phyloP scores from a whole-genome alignment of 768 basidiomycete species.

The Rhizopogon vesiculosus region DNA sequence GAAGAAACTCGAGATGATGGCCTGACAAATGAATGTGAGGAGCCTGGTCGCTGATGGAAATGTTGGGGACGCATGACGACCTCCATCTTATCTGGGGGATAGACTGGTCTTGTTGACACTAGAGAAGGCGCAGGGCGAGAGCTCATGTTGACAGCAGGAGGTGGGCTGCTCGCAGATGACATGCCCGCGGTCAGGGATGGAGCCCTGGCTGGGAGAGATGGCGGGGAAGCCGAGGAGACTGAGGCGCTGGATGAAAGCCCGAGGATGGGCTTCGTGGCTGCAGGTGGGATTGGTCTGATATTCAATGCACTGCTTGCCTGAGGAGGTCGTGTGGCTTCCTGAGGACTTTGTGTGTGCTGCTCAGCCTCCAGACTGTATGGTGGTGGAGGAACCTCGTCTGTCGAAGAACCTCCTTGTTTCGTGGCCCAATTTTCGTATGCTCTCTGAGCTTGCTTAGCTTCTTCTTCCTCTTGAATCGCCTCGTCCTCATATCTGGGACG shows the following conservation, averaged over 20 bases:
- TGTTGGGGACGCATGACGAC: neutral
- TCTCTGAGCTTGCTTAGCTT: slow-evolving; percentile 16
- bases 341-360: neutral
- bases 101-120: neutral
- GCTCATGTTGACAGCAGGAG: slow-evolving; percentile 9
- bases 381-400: slow-evolving; percentile 59
- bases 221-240: slow-evolving; percentile 8
- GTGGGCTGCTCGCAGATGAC: neutral
- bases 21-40: neutral
- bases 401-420: slow-evolving; percentile 18
- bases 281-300: neutral
- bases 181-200: slow-evolving; percentile 2
- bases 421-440: slow-evolving; percentile 43
- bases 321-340: neutral
- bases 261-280: slow-evolving; percentile 8
- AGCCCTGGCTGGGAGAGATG: slow-evolving; percentile 5
- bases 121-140: slow-evolving; percentile 9
- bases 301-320: slow-evolving; percentile 1
- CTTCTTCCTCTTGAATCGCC: slow-evolving; percentile 10
- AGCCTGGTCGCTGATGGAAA: neutral
- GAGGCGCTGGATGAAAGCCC: neutral
- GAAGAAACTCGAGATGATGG: neutral
- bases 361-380: slow-evolving; percentile 62
- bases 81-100: neutral
- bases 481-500: slow-evolving; percentile 50